Conservation (phyloP, 2,329 filamentous ascomycete species). For the Claviceps sp. region DNA sequence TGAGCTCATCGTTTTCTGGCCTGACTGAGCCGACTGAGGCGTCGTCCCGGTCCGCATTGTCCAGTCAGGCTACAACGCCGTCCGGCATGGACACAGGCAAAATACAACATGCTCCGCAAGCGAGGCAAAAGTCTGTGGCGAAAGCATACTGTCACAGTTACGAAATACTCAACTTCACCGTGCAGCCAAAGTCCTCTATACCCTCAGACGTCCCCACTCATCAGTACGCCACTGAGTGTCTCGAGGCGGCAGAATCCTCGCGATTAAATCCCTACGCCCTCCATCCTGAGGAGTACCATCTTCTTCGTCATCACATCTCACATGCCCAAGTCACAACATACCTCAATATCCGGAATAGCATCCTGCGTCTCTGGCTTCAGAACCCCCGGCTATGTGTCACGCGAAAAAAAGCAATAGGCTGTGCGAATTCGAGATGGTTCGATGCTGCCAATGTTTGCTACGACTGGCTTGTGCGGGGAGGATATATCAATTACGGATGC, state of each 20-base stretch:
- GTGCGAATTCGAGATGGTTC: conserved; percentile 81
- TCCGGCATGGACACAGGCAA: conserved; percentile 26
- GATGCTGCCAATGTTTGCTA: conserved; percentile 78
- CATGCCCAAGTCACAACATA: conserved; percentile 87
- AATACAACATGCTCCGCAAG: conserved; percentile 11
- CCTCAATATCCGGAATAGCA: conserved; percentile 89
- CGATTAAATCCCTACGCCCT: conserved; percentile 80
- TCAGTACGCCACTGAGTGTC: conserved; percentile 84
- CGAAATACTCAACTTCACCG: conserved; percentile 36
- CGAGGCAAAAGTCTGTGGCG: conserved; percentile 9
- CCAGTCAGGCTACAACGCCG: conserved; percentile 52
- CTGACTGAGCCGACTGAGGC: conserved; percentile 42
- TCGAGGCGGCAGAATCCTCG: conserved; percentile 78
- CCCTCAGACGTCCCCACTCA: conserved; percentile 57
- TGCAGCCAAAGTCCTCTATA: conserved; percentile 70
- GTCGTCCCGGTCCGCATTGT: conserved; percentile 37
- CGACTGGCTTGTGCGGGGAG: conserved; percentile 79
- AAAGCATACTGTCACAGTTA: conserved; percentile 17
- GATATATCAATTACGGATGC: conserved; percentile 96
- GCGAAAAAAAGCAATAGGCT: conserved; percentile 76
- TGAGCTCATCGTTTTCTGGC: conserved; percentile 39
- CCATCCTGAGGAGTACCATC: conserved; percentile 69
- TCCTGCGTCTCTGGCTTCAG: conserved; percentile 76
- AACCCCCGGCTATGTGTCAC: conserved; percentile 76
- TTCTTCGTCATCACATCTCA: conserved; percentile 71